Base-by-base conservation (phyloP, 192 early-diverging fungal genomes). In the Coemansia sp. region DNA sequence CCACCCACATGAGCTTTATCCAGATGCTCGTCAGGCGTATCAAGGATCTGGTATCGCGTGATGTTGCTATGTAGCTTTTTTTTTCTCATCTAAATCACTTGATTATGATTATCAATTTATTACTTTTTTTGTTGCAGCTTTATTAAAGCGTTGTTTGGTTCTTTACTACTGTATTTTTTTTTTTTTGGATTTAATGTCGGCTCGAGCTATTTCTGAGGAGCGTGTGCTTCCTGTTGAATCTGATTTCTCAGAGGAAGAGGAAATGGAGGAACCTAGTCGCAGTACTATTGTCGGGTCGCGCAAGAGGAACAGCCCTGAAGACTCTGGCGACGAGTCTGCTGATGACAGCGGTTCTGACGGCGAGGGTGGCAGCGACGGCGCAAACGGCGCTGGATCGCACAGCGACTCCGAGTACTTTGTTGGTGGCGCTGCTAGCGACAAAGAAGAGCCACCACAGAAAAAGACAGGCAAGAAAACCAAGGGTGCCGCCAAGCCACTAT, bases 21-120 rank as follows among this genome's bases (percentile, higher is more conserved):
- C 74, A 74, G 53, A 83, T 83, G 80, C 68, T 83, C 8, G 65
- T 77, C 6, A 60, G 79, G 2, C 67, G 71, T 37, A 73, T 77
- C 43, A 76, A 77, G 60, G 79, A 82, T 11, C 60, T 82, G 33
- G 65, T 82, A 20, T 65, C 77, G 59, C 74, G 79, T 23, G 74
- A 82, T 26, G 66, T 70, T 3, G 34, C 50, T 0, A 50, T 66
- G n/a, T 77, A 62, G 59, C 31, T 18, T 51, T 45, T 8, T 33
- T 59, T 58, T 13, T 9, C 46, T 59, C 37, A 42, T 14, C 21
- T 34, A 67, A 28, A 59, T 59, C 18, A 34, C 37, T 66, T 66
- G 23, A 11, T 66, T 31, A 35, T 31, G 24, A 24, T 57, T 57
- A 57, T 57, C 7, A 23, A 21, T 51, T 51, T 26, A 26, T 23